A percentile compares a stretch with the other conserved stretches of the same genome.
These are phyloP conservation scores for Sphagnum contortum DNA, from an alignment of 225 moss, liverwort and hornwort species.

Conservation along the genomic window DNA sequence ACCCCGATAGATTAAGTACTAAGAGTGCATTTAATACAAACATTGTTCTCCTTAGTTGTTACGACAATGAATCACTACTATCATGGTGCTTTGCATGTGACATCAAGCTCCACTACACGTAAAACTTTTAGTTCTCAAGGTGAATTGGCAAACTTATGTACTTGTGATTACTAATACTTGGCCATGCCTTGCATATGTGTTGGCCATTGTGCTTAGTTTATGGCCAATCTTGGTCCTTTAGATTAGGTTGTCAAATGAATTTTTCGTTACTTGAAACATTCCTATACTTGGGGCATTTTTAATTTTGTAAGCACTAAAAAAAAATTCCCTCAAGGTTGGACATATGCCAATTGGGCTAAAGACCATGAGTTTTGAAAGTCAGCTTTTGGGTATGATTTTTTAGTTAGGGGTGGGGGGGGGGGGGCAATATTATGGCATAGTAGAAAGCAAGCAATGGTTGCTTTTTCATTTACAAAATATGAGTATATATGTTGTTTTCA, in stretches of 20 bases:
- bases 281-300: neutral
- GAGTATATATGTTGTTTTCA: neutral
- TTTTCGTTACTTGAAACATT: constrained; percentile 1
- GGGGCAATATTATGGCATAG: neutral
- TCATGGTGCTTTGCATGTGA: too few species aligned
- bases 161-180: neutral
- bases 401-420: neutral
- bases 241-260: neutral
- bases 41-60: too few species aligned
- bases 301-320: neutral
- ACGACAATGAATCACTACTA: too few species aligned
- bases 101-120: too few species aligned
- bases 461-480: constrained; percentile 1
- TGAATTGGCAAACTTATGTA: constrained; percentile 1
- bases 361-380: neutral
- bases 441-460: constrained; percentile 4
- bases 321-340: constrained; percentile 2
- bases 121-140: too few species aligned
- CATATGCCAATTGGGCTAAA: constrained; percentile 1
- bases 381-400: neutral
- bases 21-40: too few species aligned
- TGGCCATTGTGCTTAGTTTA: neutral
- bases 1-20: too few species aligned
- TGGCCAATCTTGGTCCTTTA: constrained; percentile 6
- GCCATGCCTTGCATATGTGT: constrained; percentile 1